Evolutionary conservation across 768 basidiomycete genomes (phyloP).

Genomic region (Glaciozyma martinii): DNA sequence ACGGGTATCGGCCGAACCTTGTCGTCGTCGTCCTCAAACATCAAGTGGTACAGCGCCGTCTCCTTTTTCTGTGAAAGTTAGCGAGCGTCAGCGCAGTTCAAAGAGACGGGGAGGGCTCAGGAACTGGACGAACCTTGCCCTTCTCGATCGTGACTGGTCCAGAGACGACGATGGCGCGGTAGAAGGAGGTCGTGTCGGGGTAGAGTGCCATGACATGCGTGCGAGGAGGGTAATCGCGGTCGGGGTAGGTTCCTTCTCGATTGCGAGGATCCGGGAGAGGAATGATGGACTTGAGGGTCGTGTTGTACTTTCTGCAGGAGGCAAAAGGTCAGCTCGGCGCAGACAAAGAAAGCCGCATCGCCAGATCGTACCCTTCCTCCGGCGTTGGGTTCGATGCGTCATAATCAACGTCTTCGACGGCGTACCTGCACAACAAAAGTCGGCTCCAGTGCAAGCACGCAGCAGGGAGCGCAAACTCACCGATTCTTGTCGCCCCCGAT

Average conservation of each 20-base stretch:
- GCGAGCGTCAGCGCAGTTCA: background rate
- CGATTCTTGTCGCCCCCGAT: conserved; percentile 39
- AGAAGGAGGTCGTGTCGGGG: conserved; percentile 45
- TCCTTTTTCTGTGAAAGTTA: conserved; percentile 10
- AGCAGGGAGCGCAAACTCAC: conserved; percentile 9
- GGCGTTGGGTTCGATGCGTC: conserved; percentile 22
- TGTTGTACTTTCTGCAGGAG: conserved; percentile 36
- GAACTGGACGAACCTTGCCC: conserved; percentile 20
- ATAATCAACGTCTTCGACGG: conserved; percentile 42
- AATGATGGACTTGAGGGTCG: conserved; percentile 42
- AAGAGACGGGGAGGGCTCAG: background rate
- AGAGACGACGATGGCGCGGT: conserved; percentile 39
- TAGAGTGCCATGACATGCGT: conserved; percentile 41
- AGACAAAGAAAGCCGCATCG: background rate
- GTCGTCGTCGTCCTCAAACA: conserved; percentile 34
- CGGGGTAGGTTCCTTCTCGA: conserved; percentile 37
- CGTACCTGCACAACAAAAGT: conserved; percentile 32
- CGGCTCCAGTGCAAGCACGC: too few species aligned
- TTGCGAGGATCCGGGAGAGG: conserved; percentile 41
- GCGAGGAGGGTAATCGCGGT: conserved; percentile 36
- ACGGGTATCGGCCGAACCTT: conserved; percentile 8
- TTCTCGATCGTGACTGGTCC: conserved; percentile 12
- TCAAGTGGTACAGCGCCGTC: conserved; percentile 28
- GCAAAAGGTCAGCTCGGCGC: background rate
- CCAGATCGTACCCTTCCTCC: conserved; percentile 17